Conservation (phyloP, 75 land plant genomes). For the Pinus taeda region DNA sequence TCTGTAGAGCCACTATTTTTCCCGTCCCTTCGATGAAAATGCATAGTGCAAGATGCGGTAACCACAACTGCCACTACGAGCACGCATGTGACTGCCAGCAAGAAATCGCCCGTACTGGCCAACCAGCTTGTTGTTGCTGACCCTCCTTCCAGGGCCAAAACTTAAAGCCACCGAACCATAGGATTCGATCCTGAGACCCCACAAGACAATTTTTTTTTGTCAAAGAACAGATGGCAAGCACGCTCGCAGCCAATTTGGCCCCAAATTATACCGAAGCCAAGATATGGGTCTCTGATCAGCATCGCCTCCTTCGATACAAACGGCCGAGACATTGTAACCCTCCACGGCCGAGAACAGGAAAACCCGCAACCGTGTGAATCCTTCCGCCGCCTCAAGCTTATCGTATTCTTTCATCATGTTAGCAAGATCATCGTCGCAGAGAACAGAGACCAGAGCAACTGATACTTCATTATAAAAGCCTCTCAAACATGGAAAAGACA, state of each 20-base stretch:
- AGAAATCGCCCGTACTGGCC: background rate
- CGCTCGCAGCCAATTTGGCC: too few species aligned
- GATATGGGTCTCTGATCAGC: constrained; percentile 42
- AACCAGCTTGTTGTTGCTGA: too few species aligned
- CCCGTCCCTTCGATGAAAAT: background rate
- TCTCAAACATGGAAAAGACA: too few species aligned
- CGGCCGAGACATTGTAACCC: constrained; percentile 10
- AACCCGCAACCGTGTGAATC: constrained; percentile 31
- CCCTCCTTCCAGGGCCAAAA: too few species aligned
- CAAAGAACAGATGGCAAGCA: too few species aligned
- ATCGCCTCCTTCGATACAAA: constrained; percentile 18
- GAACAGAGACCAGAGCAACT: constrained; percentile 49
- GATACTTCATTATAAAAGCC: constrained; percentile 36
- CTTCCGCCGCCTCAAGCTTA: constrained; percentile 31
- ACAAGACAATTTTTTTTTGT: background rate
- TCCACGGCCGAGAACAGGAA: constrained; percentile 32
- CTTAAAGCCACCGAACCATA: background rate
- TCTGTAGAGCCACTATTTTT: background rate
- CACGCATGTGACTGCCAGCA: background rate
- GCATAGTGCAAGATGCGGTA: background rate
- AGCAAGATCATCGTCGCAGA: constrained; percentile 41
- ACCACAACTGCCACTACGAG: background rate
- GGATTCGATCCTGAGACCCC: background rate
- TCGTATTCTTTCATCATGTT: constrained; percentile 66
- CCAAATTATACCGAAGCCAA: too few species aligned